Evolutionary conservation across 225 moss, liverwort and hornwort genomes (phyloP), one percentile per base, ranked within the genome.

Genomic region (Physcomitrium patens): DNA sequence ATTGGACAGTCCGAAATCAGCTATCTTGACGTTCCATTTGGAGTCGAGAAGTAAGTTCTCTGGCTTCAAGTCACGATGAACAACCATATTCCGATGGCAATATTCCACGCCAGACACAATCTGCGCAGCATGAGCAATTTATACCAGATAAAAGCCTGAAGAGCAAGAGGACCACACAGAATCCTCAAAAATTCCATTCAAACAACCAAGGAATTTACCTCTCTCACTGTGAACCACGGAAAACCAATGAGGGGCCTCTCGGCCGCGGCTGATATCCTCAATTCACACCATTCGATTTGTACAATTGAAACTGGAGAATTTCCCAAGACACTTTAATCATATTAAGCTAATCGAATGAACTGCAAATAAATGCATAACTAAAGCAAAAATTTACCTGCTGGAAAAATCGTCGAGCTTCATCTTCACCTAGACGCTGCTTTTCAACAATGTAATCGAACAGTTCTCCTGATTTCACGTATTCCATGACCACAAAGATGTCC

Each of bases 51-150:
- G 77, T 66, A 86, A 24, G 27, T 86, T 86, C 74, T 86, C 86
- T 10, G 86, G 86, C 55, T 86, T 86, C 77, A 86, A 75, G 53
- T 86, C 86, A 16, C 86, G 82, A 74, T 83, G 85, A 18, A 85
- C 85, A 56, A 86, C 86, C 82, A 82, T 86, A 60, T 82, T 82
- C 11, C 82, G 82, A 68, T 86, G 86, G 37, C 86, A 86, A 52
- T 86, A 86, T 74, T 86, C 86, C 55, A 86, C 86, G 24, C 82
- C 86, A 5, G 86, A 82, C 65, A 86, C 86, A 57, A 86, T 86
- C 86, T 86, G 79, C 31, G 20, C 63, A 67, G 47, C 6, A 28
- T 12, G 14, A 6, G 48, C 13, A 42, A 44, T 17, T 10, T 37
- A 19, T 13, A 13, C 47, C 9, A 61, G 46, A 12, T 70, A 43